Evolutionary conservation across 2,329 filamentous ascomycete species (phyloP), one percentile per base, ranked within the genome.

Genomic region (Emmonsiellopsis sp.): DNA sequence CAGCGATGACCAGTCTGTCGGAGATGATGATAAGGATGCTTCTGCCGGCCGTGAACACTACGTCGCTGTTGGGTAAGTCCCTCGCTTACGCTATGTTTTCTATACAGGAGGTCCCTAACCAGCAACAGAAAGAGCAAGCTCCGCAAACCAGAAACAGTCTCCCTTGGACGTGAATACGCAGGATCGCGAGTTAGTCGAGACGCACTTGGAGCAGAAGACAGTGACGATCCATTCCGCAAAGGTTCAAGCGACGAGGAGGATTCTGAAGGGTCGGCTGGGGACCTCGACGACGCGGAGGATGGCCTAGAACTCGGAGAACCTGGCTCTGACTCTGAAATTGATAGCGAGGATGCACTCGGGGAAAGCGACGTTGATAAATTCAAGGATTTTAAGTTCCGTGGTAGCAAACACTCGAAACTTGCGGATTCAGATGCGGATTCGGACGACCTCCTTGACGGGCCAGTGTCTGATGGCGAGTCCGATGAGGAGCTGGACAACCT

Each of bases 41-140:
- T 71, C 80, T 56, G 77, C 77, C 9, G 89, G 86, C 17, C 86
- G 91, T 34, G 92, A 95, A 63, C 92, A 97, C 67, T 97, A 97
- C 66, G 80, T 87, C 43, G 71, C 79, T 51, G 88, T 95, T 34
- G 86, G 85, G 77, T 86, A 73, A 53, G 75, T 8, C 42, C 6
- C 21, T 34, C 3, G 36, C 14, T 27, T 32, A 37, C 21, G 31
- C 31, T n/a, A 33, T 33, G 13, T 39, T 32, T 13, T 13, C 32
- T 40, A 44, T 37, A 39, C 11, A 13, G 33, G 5, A 39, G 13
- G n/a, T 17, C 10, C n/a, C 10, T 33, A 21, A 50, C 58, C 39
- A 55, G 49, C 21, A 53, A 56, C 56, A 85, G 84, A 17, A 93
- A 91, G 76, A 93, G 86, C 73, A 92, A 87, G 67, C 74, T 96